Base-by-base conservation (phyloP, 2,329 filamentous ascomycete genomes). In the Penicillium verrucosum region DNA sequence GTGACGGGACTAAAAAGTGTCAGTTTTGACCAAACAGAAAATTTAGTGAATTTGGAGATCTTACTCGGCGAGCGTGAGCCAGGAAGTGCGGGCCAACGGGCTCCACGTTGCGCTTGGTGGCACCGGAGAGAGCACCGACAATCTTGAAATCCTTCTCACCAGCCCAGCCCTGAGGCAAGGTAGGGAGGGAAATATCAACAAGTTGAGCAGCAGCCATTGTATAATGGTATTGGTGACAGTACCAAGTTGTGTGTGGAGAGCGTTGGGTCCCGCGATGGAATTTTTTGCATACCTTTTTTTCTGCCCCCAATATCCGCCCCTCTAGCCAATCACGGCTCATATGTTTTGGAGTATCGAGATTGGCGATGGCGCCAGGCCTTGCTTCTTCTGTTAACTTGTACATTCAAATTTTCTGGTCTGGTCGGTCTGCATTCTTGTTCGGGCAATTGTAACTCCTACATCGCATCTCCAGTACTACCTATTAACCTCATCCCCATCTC, bases 81-180 rank as follows among this genome's bases (percentile, higher is more conserved):
- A 99, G 87, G 82, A 97, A 99, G 81, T 97, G 91, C 77, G 94
- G 93, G 67, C 94, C 94, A 66, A 97, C 90, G 53, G 94, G 92
- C 82, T 97, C 94, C 70, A 99, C 87, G 73, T 89, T 93, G 73
- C 94, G 88, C 80, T 92, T 87, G 49, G 86, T 89, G 38, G 91
- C 86, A 62, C 83, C 78, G 61, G 89, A 92, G 62, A 97, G 82
- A 67, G 86, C 81, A 69, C 88, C 89, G 64, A 96, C 75, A 56
- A 89, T 78, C 80, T 94, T 94, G 84, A 97, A 96, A 77, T 95
- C 90, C 77, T 95, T 96, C 59, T 96, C 92, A 61, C 72, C 75
- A 51, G 85, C 81, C 92, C 93, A 97, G 67, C 86, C 90, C 69
- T 84, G 82, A 46, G 92, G 86, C 52, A 97, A 85, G 70, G 85